Evolutionary conservation across 108 stramenopile species (phyloP).

Genomic region (Cyclotella cryptica): DNA sequence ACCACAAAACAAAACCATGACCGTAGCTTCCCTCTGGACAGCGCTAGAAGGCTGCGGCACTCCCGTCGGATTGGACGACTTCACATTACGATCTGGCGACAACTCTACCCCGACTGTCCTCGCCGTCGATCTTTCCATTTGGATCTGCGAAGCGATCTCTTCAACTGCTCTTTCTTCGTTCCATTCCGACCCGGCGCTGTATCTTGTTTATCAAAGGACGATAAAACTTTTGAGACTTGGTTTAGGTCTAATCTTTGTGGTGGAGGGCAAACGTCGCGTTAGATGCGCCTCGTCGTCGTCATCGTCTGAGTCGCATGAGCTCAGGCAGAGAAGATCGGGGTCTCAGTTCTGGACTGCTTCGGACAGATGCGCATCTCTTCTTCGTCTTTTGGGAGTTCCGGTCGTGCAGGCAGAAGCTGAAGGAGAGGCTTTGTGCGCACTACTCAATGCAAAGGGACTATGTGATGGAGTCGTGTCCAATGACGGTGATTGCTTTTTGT

Average conservation of each 20-base stretch:
- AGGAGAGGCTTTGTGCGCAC: constrained; percentile 95
- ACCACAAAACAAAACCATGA: constrained; percentile 59
- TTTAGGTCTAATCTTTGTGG: constrained; percentile 91
- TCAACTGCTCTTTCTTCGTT: constrained; percentile 64
- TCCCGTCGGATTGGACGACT: constrained; percentile 62
- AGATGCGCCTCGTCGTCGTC: constrained; percentile 32
- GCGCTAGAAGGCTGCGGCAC: constrained; percentile 76
- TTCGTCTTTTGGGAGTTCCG: constrained; percentile 84
- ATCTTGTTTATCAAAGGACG: constrained; percentile 83
- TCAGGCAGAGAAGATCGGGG: constrained; percentile 66
- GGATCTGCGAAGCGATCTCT: constrained; percentile 86
- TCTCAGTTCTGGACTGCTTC: constrained; percentile 80
- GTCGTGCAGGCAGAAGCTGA: constrained; percentile 93
- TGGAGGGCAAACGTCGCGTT: constrained; percentile 88
- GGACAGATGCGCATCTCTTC: constrained; percentile 67
- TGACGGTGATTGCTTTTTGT: constrained; percentile 95
- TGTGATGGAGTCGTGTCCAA: constrained; percentile 97
- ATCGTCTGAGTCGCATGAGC: constrained; percentile 33
- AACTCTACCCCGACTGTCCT: constrained; percentile 53
- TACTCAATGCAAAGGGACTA: constrained; percentile 75
- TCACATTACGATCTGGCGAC: constrained; percentile 27
- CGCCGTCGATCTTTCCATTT: constrained; percentile 95
- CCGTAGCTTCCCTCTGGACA: constrained; percentile 81
- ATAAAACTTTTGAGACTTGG: constrained; percentile 87
- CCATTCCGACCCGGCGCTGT: constrained; percentile 71